Base-by-base conservation (phyloP, 2,329 filamentous ascomycete species). In the Pseudocercospora musae region DNA sequence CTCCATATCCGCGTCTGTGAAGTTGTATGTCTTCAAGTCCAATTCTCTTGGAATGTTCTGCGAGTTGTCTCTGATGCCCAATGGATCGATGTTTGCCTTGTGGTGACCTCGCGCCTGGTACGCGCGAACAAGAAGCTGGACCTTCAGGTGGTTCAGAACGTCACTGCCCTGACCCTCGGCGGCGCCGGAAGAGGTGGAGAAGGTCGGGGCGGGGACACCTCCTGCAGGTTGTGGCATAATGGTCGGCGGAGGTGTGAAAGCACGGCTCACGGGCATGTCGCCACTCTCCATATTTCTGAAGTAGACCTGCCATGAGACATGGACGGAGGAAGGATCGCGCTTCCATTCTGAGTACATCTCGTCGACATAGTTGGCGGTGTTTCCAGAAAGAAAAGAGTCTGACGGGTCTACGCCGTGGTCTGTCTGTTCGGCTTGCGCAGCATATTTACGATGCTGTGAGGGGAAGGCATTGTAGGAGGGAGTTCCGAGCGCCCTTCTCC, bases 291-390 rank as follows among this genome's bases (percentile, higher is more conserved):
- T 97, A 82, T 99, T 99, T 82, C 89, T 91, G 86, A 99, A 99
- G 85, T 99, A 99, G 76, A 96, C 89, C 82, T 96, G 94, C 95
- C 95, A 99, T 77, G 95, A 99, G 73, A 96, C 85, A 80, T 99
- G 95, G 63, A 99, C 95, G 75, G 91, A 96, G 73, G 87, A 85
- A 57, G 95, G 93, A 73, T 99, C 92, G 68, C 90, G 84, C 81
- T 94, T 96, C 95, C 95, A 99, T 77, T 93, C 88, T 82, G 97
- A 83, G 80, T 99, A 99, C 95, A 99, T 99, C 83, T 97, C 95
- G 79, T 99, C 95, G 77, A 99, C 92, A 82, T 99, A 99, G 82
- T 96, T 97, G 79, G 95, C 95, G 64, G 94, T 95, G 83, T 91
- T 98, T 70, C 95, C 95, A 67, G 92, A 91, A 65, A 99, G 86